A percentile compares a stretch with the other conserved stretches of the same genome.
These are phyloP conservation scores for Raddia guianensis DNA, from an alignment of 176 grass and related monocot genomes.

Conservation along the genomic window DNA sequence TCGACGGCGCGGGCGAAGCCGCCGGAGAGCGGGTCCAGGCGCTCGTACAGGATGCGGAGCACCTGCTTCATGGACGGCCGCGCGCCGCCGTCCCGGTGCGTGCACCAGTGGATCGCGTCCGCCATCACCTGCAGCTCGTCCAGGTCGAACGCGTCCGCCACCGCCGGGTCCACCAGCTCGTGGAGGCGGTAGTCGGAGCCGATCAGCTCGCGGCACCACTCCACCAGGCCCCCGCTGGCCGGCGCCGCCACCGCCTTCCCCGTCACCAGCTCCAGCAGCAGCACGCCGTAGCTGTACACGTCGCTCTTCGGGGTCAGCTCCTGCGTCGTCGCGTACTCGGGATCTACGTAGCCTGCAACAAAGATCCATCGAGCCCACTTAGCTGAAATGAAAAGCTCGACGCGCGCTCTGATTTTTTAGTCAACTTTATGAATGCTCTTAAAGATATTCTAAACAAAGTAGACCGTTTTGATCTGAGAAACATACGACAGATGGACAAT, in stretches of 20 bases:
- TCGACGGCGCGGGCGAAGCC: slow-evolving; percentile 71
- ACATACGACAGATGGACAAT: no score
- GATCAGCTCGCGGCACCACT: slow-evolving; percentile 68
- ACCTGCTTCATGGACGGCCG: slow-evolving; percentile 93
- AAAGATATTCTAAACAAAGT: no score
- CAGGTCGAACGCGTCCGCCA: slow-evolving; percentile 73
- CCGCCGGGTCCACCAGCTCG: slow-evolving; percentile 72
- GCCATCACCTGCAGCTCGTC: slow-evolving; percentile 82
- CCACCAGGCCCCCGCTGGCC: slow-evolving; percentile 55
- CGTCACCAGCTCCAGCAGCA: slow-evolving; percentile 85
- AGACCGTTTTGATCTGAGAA: no score
- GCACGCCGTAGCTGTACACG: slow-evolving; percentile 86
- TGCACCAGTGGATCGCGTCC: slow-evolving; percentile 85
- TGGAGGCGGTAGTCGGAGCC: slow-evolving; percentile 66
- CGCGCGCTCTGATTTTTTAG: no score
- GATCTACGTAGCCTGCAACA: slow-evolving; percentile 71
- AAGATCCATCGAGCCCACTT: not conserved
- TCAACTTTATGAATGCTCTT: no score
- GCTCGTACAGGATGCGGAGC: slow-evolving; percentile 84
- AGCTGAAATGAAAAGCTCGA: no score
- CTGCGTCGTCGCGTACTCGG: slow-evolving; percentile 63
- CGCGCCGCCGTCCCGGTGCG: slow-evolving; percentile 55
- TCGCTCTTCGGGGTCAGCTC: slow-evolving; percentile 75
- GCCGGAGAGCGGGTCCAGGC: slow-evolving; percentile 65
- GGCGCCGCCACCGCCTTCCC: slow-evolving; percentile 61